Base-by-base conservation (phyloP, 2,329 filamentous ascomycete species). In the Rachicladosporium sp. region DNA sequence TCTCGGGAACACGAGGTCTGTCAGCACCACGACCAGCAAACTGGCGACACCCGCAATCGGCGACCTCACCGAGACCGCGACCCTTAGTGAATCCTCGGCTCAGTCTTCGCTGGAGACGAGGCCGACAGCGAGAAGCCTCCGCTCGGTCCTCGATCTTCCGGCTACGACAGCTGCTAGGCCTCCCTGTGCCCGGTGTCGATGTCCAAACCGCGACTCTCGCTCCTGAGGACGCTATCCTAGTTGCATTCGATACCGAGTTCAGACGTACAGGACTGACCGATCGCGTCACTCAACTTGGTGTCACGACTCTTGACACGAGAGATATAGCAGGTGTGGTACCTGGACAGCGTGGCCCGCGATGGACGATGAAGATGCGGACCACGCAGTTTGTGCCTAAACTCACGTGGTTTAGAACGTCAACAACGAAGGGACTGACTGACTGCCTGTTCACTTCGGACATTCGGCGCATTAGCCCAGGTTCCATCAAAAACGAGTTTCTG, bases 171-270 rank as follows among this genome's bases (percentile, higher is more conserved):
- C 19, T 41, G 12, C 38, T 41, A 10, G 38, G 38, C 13, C 19
- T 41, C 8, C 33, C 38, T 30, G 33, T 31, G 10, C 29, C 12
- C 15, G 15, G 15, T 19, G 15, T 19, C 15, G 15, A 19, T 19
- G 15, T 19, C 15, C 15, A 19, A 19, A 19, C 15, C 15, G 15
- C 15, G n/a, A 12, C 38, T 23, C 8, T 10, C 11, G 19, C 10
- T 29, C 38, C 38, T 3, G 11, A 36, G 30, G 38, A 41, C 19
- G 38, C 38, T 13, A 30, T 89, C 2, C 80, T 93, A 45, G 64
- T 93, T 39, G 77, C 74, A 46, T 67, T 94, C 33, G 89, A 95
- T 50, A 66, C 93, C 12, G 88, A 96, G 59, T 76, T 78, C 2
- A 82, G 80, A 43, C 87, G 94, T 56, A 61, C 63, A 19, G 67